These are phyloP conservation scores for Wakefieldia striispora DNA, from an alignment of 768 basidiomycete genomes.

Conservation along the genomic window DNA sequence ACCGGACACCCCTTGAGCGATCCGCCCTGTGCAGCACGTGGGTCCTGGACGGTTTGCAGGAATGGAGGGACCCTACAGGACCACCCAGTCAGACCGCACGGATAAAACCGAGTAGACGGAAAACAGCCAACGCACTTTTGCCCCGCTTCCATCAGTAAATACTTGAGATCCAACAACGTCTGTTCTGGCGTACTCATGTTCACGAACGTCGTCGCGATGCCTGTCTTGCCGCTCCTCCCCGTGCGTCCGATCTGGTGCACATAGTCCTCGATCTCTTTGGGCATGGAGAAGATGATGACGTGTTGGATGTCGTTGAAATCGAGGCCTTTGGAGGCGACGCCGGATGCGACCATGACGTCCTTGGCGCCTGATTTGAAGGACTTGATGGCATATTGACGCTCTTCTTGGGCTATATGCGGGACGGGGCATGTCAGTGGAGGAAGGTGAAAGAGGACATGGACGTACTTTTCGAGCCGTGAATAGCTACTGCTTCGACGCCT, in stretches of 20 bases:
- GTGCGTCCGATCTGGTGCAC: conserved; percentile 99
- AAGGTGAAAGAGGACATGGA: neutral
- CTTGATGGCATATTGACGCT: conserved; percentile 98
- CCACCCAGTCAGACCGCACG: neutral
- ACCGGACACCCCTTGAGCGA: conserved; percentile 88
- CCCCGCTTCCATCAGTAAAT: conserved; percentile 93
- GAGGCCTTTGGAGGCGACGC: conserved; percentile 96
- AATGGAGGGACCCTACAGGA: conserved; percentile 84
- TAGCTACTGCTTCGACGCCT: conserved; percentile 97
- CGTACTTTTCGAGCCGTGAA: conserved; percentile 96
- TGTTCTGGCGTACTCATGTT: conserved; percentile 98
- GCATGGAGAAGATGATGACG: conserved; percentile 99
- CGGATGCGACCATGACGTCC: conserved; percentile 99
- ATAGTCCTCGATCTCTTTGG: conserved; percentile 99
- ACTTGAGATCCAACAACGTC: conserved; percentile 94
- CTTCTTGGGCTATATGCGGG: conserved; percentile 79
- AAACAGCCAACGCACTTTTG: conserved; percentile 71
- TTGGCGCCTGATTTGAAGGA: conserved; percentile 97
- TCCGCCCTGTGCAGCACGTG: conserved; percentile 75
- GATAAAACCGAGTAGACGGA: neutral
- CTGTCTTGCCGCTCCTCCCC: conserved; percentile 95
- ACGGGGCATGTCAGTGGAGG: neutral
- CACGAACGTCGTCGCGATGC: conserved; percentile 98
- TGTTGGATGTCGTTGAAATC: conserved; percentile 99
- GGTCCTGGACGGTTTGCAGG: conserved; percentile 86